These are phyloP conservation scores for Berberis thunbergii DNA, from an alignment of 164 flowering plant genomes.

Conservation along the genomic window DNA sequence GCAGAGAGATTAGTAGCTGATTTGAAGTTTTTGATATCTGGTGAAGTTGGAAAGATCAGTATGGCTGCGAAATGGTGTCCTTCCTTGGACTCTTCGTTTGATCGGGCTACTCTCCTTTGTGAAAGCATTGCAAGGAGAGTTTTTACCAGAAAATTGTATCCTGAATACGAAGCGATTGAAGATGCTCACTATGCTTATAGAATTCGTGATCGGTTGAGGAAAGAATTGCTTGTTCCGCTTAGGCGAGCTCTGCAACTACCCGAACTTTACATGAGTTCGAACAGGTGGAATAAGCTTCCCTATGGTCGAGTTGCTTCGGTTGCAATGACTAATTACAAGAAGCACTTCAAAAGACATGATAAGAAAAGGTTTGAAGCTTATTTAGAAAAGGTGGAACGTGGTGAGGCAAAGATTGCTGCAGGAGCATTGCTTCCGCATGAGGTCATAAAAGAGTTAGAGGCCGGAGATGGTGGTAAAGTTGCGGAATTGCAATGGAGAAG, in stretches of 20 bases:
- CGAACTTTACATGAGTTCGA: not conserved
- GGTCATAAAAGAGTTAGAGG: conserved; percentile 9
- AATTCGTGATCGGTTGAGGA: not conserved
- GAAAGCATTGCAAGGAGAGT: not conserved
- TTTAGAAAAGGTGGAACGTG: not conserved
- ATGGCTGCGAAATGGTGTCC: not conserved
- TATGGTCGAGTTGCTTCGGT: not conserved
- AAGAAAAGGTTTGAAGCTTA: not conserved
- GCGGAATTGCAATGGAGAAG: not conserved
- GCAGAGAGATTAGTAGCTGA: not conserved
- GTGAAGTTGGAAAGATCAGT: not conserved
- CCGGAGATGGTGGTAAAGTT: conserved; percentile 6
- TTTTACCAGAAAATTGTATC: not conserved
- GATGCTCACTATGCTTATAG: conserved; percentile 2
- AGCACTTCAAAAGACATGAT: not conserved
- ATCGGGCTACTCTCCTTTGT: not conserved
- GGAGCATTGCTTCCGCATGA: conserved; percentile 2
- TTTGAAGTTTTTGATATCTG: not conserved
- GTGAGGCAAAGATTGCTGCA: conserved; percentile 2
- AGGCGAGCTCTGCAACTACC: not conserved
- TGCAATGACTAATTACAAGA: conserved; percentile 1
- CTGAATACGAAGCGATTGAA: not conserved
- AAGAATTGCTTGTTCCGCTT: not conserved
- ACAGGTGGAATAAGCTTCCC: not conserved
- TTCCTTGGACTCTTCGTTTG: not conserved